phyloP scores from a whole-genome alignment of 2,329 filamentous ascomycete species.

The Fusarium concolor region DNA sequence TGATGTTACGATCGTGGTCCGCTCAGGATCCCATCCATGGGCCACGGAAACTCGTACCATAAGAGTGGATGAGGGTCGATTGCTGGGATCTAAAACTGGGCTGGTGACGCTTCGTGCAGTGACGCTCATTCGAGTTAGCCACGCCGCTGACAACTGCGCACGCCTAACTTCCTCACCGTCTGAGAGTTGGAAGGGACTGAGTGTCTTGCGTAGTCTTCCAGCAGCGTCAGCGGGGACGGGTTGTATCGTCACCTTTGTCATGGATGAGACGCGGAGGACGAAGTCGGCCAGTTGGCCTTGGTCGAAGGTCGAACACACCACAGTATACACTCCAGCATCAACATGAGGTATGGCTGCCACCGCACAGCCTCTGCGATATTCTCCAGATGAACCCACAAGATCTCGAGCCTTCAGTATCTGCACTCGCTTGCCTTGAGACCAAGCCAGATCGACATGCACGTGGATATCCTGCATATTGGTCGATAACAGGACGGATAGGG shows the following conservation, averaged over 20 bases:
- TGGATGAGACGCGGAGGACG: constrained; percentile 78
- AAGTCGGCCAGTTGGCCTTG: constrained; percentile 81
- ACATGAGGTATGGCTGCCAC: constrained; percentile 72
- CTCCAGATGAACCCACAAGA: constrained; percentile 84
- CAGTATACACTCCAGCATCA: constrained; percentile 81
- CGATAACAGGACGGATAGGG: constrained; percentile 80
- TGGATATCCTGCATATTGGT: constrained; percentile 74
- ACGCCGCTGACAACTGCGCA: constrained; percentile 53
- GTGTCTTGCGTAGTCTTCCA: constrained; percentile 73
- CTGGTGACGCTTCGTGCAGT: constrained; percentile 49
- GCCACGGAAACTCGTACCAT: constrained; percentile 78
- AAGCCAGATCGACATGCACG: constrained; percentile 86
- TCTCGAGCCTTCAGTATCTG: constrained; percentile 78
- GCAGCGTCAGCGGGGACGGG: constrained; percentile 79
- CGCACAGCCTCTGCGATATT: constrained; percentile 85
- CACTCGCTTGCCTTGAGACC: constrained; percentile 79
- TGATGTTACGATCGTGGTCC: constrained; percentile 72
- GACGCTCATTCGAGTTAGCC: constrained; percentile 68
- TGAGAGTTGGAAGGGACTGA: constrained; percentile 67
- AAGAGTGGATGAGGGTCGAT: constrained; percentile 58
- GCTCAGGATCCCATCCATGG: constrained; percentile 76
- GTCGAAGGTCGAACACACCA: constrained; percentile 93
- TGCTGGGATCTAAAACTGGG: constrained; percentile 27
- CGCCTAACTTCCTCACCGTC: constrained; percentile 55
- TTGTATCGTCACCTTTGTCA: constrained; percentile 64